Conservation (phyloP, 2,329 filamentous ascomycete species). For the Colletotrichum filicis region DNA sequence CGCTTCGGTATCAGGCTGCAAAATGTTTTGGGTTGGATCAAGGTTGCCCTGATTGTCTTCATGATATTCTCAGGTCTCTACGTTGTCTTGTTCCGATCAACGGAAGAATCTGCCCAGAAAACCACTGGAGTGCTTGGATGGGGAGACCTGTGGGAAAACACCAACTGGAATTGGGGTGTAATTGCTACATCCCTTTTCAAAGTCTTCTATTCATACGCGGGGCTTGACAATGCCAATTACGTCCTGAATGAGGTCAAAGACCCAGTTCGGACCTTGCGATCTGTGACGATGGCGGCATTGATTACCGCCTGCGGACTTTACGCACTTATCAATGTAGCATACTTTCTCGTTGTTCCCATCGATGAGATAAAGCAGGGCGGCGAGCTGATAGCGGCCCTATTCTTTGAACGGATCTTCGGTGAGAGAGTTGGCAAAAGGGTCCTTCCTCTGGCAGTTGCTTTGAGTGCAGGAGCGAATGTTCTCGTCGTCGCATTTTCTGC, state of each 20-base stretch:
- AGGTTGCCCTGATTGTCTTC: slow-evolving; percentile 68
- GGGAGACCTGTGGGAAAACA: slow-evolving; percentile 70
- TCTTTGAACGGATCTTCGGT: slow-evolving; percentile 74
- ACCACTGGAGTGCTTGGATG: slow-evolving; percentile 47
- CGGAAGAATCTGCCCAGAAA: not conserved
- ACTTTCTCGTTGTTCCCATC: slow-evolving; percentile 73
- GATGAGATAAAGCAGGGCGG: slow-evolving; percentile 74
- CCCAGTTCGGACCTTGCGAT: slow-evolving; percentile 72
- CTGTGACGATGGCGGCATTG: slow-evolving; percentile 69
- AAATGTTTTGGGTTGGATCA: slow-evolving; percentile 71
- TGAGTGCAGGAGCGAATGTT: slow-evolving; percentile 77
- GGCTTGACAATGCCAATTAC: slow-evolving; percentile 74
- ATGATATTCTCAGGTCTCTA: slow-evolving; percentile 72
- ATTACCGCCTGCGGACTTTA: slow-evolving; percentile 72
- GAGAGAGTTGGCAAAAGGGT: slow-evolving; percentile 64
- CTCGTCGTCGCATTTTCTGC: slow-evolving; percentile 78
- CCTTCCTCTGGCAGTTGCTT: slow-evolving; percentile 72
- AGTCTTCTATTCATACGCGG: slow-evolving; percentile 76
- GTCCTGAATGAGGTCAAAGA: slow-evolving; percentile 78
- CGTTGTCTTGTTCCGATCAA: slow-evolving; percentile 61
- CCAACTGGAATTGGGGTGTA: slow-evolving; percentile 75
- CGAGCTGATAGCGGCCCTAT: slow-evolving; percentile 74
- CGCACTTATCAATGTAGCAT: slow-evolving; percentile 72
- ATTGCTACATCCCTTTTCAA: slow-evolving; percentile 76
- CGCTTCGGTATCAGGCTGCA: slow-evolving; percentile 68